Conservation (phyloP, 1,284 basidiomycete genomes). For the Rhodofomes roseus region DNA sequence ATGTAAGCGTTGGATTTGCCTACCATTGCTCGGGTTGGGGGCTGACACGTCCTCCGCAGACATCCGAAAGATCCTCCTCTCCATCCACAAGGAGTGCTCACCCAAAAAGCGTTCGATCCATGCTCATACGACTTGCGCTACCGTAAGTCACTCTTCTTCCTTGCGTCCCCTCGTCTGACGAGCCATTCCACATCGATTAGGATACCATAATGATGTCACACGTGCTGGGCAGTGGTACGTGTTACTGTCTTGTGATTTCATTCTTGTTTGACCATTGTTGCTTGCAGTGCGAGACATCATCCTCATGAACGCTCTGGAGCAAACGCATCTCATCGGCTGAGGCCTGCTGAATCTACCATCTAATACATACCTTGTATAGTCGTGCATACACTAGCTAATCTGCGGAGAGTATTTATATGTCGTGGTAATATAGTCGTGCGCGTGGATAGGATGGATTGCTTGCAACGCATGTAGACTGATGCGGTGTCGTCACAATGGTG, state of each 20-base stretch:
- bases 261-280: neutral
- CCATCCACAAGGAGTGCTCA: slow-evolving; percentile 45
- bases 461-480: neutral
- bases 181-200: slow-evolving; percentile 3
- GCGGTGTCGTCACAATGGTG: too few species aligned
- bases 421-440: neutral
- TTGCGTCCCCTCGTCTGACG: neutral
- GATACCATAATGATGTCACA: slow-evolving; percentile 45
- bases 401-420: neutral
- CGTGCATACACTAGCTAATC: neutral
- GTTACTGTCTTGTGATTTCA: too few species aligned
- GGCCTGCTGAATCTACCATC: neutral
- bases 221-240: slow-evolving; percentile 44
- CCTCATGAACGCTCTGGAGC: slow-evolving; percentile 17
- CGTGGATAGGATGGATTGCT: neutral
- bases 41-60: slow-evolving; percentile 29
- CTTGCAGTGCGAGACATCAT: slow-evolving; percentile 40
- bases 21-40: too few species aligned
- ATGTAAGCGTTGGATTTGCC: slow-evolving; percentile 43
- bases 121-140: slow-evolving; percentile 52
- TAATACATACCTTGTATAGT: neutral
- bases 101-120: slow-evolving; percentile 45
- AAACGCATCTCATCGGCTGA: neutral
- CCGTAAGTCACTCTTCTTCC: slow-evolving; percentile 27
- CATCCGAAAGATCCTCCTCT: slow-evolving; percentile 46